Base-by-base conservation (phyloP, 495 filamentous ascomycete species). In the Penicillium cosmopolitanum region DNA sequence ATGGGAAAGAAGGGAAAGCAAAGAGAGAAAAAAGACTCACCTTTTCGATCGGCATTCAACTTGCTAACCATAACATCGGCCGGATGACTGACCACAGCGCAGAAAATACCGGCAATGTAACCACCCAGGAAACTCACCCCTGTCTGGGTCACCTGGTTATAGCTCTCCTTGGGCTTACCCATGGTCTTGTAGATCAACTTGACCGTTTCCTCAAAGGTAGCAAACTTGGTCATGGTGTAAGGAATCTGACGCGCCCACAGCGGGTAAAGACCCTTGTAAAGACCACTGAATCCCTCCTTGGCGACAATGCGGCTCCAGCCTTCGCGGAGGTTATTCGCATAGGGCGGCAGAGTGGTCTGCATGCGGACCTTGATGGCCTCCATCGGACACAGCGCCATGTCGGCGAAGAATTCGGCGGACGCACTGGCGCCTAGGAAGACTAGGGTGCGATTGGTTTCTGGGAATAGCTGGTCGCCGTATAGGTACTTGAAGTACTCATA, bases 181-280 rank as follows among this genome's bases (percentile, higher is more conserved):
- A 90, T 68, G 18, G 73, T 79, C 61, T 71, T 69, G 69, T 90
- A 90, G 53, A 90, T 89, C 54, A 76, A 51, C 46, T 77, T 79
- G 8, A 90, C 87, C 2, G 86, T 87, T 66, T 82, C 84, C 74
- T 90, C 87, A 66, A 90, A 90, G 0, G 86, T 88, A 11, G 87
- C 87, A 68, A 90, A 90, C 73, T 90, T 90, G 38, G 86, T 85
- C 87, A 90, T 90, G 1, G 87, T 90, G 66, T 90, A 89, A 2
- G 87, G 86, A 51, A 90, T 89, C 73, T 90, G 87, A 16, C 87
- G 75, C 11, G 82, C 87, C 87, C 87, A 90, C 18, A 90, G 77
- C 50, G 87, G 87, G 63, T 85, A 84, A 51, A 90, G 63, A 12
- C 87, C 87, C 76, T 89, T 89, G 62, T 89, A 89, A 25, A 90